phyloP scores from a whole-genome alignment of 2,329 filamentous ascomycete genomes.

The Mycosphaerella sp. region DNA sequence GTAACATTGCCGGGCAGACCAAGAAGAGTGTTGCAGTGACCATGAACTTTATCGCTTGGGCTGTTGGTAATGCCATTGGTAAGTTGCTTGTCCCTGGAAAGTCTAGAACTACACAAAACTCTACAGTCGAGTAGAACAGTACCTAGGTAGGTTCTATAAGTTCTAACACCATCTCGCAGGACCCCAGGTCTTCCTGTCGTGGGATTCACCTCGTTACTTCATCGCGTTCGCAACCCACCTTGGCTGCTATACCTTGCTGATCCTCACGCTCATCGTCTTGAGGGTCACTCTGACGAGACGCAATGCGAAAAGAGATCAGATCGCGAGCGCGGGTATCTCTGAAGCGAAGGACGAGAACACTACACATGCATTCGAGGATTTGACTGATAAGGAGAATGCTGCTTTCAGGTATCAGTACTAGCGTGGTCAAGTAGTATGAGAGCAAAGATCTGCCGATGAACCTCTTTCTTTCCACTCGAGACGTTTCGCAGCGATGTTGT shows the following conservation, averaged over 20 bases:
- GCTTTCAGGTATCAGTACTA: slow-evolving; percentile 18
- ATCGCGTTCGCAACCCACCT: slow-evolving; percentile 65
- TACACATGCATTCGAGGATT: slow-evolving; percentile 31
- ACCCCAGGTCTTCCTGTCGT: slow-evolving; percentile 58
- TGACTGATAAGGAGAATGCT: slow-evolving; percentile 31
- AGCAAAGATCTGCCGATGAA: too few species aligned
- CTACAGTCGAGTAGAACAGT: too few species aligned
- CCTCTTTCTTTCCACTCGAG: too few species aligned
- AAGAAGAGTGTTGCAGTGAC: slow-evolving; percentile 65
- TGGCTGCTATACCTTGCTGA: slow-evolving; percentile 57
- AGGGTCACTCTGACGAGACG: slow-evolving; percentile 38
- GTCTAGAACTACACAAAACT: not conserved
- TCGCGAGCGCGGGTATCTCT: slow-evolving; percentile 22
- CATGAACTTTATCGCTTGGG: slow-evolving; percentile 65
- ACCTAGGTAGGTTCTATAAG: too few species aligned
- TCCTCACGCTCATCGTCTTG: slow-evolving; percentile 39
- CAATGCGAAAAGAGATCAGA: slow-evolving; percentile 37
- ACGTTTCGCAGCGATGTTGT: too few species aligned
- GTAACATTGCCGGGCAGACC: slow-evolving; percentile 66
- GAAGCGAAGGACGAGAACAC: slow-evolving; percentile 28
- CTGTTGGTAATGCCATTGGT: slow-evolving; percentile 61
- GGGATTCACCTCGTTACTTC: slow-evolving; percentile 59
- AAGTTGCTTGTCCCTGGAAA: too few species aligned
- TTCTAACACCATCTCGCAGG: slow-evolving; percentile 37
- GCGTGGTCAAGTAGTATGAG: not conserved